A percentile compares a stretch with the other conserved stretches of the same genome.
Evolutionary conservation across 148 eudicot genomes (phyloP).

Genomic region (Amaranthus palmeri): DNA sequence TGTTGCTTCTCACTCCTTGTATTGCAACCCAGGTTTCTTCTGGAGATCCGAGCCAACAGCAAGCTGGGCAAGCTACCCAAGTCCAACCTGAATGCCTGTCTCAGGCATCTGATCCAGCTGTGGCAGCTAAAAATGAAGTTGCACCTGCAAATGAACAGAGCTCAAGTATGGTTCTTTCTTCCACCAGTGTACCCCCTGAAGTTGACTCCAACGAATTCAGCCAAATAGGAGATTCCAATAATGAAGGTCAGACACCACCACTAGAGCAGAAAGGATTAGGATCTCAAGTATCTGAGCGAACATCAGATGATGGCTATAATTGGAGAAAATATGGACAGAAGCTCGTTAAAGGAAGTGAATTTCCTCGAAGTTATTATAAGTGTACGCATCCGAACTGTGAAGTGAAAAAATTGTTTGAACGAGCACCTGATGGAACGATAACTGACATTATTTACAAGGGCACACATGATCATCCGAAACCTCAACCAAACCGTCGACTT

Average conservation of each 20-base stretch:
- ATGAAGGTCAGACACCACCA: conserved; percentile 40
- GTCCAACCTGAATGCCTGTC: conserved; percentile 39
- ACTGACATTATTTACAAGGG: conserved; percentile 70
- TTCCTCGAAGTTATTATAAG: conserved; percentile 75
- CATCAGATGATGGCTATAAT: conserved; percentile 70
- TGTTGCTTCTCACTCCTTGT: conserved; percentile 16
- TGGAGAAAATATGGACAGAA: conserved; percentile 95
- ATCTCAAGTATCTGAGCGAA: conserved; percentile 54
- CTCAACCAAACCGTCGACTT: conserved; percentile 41
- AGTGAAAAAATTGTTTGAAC: conserved; percentile 68
- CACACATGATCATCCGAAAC: conserved; percentile 56
- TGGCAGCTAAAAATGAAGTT: conserved; percentile 40
- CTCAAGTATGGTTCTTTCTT: conserved; percentile 25
- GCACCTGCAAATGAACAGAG: conserved; percentile 34
- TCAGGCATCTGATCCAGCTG: conserved; percentile 37
- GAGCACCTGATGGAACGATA: conserved; percentile 65
- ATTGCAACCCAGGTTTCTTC: conserved; percentile 40
- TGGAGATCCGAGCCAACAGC: conserved; percentile 40
- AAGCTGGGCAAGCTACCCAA: conserved; percentile 37
- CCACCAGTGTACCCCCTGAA: conserved; percentile 29
- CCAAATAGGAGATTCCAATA: conserved; percentile 32
- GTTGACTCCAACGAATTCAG: conserved; percentile 41
- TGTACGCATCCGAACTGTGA: conserved; percentile 64
- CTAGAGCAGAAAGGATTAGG: conserved; percentile 45
- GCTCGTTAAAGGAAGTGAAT: conserved; percentile 80